phyloP scores from a whole-genome alignment of 805 yeast genomes.

The Saccharomycopsis malanga region DNA sequence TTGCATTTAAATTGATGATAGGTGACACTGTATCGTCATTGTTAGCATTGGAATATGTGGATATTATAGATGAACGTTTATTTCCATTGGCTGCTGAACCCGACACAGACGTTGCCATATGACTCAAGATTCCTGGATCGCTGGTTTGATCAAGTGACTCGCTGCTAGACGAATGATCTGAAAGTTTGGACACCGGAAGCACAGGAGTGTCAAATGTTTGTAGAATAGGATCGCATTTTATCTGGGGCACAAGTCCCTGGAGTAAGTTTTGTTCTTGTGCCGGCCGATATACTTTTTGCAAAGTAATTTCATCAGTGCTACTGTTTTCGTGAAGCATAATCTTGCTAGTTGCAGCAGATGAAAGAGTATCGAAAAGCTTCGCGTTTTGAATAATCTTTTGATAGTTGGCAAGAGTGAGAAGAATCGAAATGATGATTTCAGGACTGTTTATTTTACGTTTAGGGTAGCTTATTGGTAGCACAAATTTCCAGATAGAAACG shows the following conservation, averaged over 20 bases:
- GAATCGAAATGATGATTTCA: constrained; percentile 20
- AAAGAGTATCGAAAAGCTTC: constrained; percentile 5
- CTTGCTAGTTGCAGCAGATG: constrained; percentile 2
- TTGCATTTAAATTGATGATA: constrained; percentile 17
- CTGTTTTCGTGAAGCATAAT: constrained; percentile 17
- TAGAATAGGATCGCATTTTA: background rate
- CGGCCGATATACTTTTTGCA: constrained; percentile 15
- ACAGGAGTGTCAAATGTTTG: constrained; percentile 7
- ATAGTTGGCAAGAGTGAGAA: constrained; percentile 14
- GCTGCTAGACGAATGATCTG: too few relatives aligned
- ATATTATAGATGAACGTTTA: constrained; percentile 11
- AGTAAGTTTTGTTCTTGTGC: constrained; percentile 14
- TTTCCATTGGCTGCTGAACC: background rate
- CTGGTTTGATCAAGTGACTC: background rate
- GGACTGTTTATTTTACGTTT: constrained; percentile 21
- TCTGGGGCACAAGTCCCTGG: constrained; percentile 19
- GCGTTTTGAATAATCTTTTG: constrained; percentile 8
- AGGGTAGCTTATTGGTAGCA: constrained; percentile 21
- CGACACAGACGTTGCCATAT: background rate
- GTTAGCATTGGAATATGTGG: constrained; percentile 2
- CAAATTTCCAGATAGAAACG: constrained; percentile 22
- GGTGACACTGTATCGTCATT: background rate
- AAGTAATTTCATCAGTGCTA: constrained; percentile 18
- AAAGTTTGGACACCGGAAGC: constrained; percentile 4
- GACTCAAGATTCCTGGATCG: background rate